Evolutionary conservation across 257 asterid genomes (phyloP).

Genomic region (Capsicum chinense): DNA sequence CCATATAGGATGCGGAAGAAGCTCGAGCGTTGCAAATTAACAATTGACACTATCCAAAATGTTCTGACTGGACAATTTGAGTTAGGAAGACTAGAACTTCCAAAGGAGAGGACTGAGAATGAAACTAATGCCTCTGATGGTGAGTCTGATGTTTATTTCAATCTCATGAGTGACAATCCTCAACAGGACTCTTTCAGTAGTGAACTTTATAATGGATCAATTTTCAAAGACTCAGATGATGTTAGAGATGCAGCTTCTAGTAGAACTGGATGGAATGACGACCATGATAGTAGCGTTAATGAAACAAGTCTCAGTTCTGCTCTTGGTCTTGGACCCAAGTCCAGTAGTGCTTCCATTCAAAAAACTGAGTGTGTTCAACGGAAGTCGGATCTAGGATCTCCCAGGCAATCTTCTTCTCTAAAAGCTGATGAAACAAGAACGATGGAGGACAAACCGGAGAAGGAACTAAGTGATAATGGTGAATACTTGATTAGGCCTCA

Average conservation of each 20-base stretch:
- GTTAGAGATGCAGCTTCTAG: conserved; percentile 68
- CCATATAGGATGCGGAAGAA: conserved; percentile 98
- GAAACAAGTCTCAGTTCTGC: conserved; percentile 95
- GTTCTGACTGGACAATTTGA: conserved; percentile 67
- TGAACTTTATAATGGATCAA: conserved; percentile 70
- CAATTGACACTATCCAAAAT: conserved; percentile 74
- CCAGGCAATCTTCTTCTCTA: conserved; percentile 64
- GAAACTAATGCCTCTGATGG: conserved; percentile 56
- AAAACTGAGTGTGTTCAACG: conserved; percentile 75
- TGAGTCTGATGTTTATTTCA: conserved; percentile 62
- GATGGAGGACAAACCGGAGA: conserved; percentile 75
- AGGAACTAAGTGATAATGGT: conserved; percentile 90
- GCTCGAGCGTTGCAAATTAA: conserved; percentile 80
- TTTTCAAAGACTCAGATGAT: conserved; percentile 75
- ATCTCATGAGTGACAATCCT: conserved; percentile 62
- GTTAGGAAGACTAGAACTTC: conserved; percentile 62
- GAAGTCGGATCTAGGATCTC: conserved; percentile 83
- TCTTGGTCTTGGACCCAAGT: conserved; percentile 76
- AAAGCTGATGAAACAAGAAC: conserved; percentile 69
- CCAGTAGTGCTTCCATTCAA: conserved; percentile 71
- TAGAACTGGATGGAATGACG: conserved; percentile 91
- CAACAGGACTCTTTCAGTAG: conserved; percentile 62
- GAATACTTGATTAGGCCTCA: conserved; percentile 96
- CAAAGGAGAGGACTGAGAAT: conserved; percentile 70
- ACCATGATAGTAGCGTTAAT: conserved; percentile 80